phyloP scores from a whole-genome alignment of 2,329 filamentous ascomycete genomes.

The Xylaria sp. region DNA sequence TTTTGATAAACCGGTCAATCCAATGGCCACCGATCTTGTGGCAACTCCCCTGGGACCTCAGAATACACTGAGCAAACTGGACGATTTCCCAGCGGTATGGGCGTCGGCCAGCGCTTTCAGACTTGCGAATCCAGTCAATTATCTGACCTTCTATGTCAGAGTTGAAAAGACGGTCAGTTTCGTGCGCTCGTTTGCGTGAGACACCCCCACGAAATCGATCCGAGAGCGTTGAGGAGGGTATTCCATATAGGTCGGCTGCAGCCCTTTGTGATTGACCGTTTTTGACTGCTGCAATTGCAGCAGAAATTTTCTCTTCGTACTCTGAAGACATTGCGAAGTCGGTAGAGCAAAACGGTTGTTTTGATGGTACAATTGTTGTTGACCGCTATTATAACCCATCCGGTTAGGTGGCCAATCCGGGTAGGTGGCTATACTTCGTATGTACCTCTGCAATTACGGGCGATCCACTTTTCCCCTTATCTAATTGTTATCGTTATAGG shows the following conservation, averaged over 20 bases:
- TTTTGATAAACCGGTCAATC: background rate
- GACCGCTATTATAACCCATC: no score
- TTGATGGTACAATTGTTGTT: background rate
- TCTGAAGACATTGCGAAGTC: background rate
- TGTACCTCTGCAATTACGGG: background rate
- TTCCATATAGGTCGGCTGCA: background rate
- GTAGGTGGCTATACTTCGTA: no score
- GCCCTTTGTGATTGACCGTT: background rate
- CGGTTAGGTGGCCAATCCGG: no score
- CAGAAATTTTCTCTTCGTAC: background rate
- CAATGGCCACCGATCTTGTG: background rate
- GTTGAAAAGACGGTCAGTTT: background rate
- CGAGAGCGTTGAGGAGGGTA: background rate
- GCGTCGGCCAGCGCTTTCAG: background rate
- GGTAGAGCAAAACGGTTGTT: background rate
- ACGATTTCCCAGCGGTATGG: background rate
- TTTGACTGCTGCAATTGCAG: slow-evolving; percentile 1
- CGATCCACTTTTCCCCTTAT: background rate
- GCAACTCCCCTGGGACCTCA: background rate
- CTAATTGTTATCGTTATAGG: background rate
- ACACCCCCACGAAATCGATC: background rate
- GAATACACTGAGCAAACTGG: background rate
- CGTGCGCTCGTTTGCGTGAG: background rate
- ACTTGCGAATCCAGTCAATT: background rate
- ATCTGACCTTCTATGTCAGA: background rate